These are phyloP conservation scores for Trametes maxima DNA, from an alignment of 768 basidiomycete species.

Conservation along the genomic window DNA sequence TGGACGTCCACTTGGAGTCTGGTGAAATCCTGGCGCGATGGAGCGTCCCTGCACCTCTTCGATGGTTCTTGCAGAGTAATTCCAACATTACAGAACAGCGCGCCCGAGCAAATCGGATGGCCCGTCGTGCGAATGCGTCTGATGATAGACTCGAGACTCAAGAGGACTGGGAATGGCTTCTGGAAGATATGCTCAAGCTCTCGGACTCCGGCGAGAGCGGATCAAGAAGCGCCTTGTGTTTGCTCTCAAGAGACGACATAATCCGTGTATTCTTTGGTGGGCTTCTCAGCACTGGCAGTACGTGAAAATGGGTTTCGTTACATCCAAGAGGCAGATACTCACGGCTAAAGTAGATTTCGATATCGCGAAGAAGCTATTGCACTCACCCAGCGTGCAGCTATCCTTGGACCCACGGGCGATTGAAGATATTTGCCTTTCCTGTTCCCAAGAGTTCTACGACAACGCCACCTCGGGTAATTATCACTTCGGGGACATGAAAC, in stretches of 20 bases:
- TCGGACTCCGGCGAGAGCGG: constrained; percentile 62
- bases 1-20: constrained; percentile 92
- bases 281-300: constrained; percentile 83
- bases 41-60: constrained; percentile 78
- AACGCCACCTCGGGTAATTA: constrained; percentile 93
- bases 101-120: constrained; percentile 86
- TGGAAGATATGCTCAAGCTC: constrained; percentile 90
- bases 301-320: constrained; percentile 40
- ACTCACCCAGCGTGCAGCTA: constrained; percentile 46
- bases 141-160: constrained; percentile 55
- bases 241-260: constrained; percentile 70
- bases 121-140: constrained; percentile 62
- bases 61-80: constrained; percentile 89
- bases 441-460: constrained; percentile 91
- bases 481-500: constrained; percentile 92
- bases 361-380: constrained; percentile 66
- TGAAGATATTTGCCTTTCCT: constrained; percentile 80
- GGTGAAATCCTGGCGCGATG: constrained; percentile 91
- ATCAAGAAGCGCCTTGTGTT: constrained; percentile 77
- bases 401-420: constrained; percentile 51
- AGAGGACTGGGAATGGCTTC: constrained; percentile 84
- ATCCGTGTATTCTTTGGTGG: constrained; percentile 85
- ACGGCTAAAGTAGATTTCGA: constrained; percentile 52
- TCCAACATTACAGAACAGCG: constrained; percentile 68
- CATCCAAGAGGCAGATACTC: constrained; percentile 5